phyloP scores from a whole-genome alignment of 2,329 filamentous ascomycete species.

The Diaporthe sp. region DNA sequence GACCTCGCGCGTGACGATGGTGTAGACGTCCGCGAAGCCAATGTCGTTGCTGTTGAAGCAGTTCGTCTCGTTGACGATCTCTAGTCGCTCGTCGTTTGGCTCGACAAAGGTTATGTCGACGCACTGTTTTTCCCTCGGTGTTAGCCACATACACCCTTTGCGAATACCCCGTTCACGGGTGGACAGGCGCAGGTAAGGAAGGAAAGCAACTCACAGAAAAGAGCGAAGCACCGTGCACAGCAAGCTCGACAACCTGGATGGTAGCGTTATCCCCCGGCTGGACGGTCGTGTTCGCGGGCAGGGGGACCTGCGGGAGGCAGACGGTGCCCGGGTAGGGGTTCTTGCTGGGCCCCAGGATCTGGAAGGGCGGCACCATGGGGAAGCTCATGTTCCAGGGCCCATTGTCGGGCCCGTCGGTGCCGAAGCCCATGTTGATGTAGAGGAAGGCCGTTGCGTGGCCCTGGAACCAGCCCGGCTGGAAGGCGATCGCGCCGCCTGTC shows the following conservation, averaged over 20 bases:
- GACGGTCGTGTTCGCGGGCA: slow-evolving; percentile 78
- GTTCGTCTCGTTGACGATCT: slow-evolving; percentile 80
- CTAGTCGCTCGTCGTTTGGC: slow-evolving; percentile 73
- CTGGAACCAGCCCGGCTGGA: slow-evolving; percentile 96
- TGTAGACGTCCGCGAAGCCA: slow-evolving; percentile 81
- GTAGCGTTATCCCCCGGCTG: slow-evolving; percentile 89
- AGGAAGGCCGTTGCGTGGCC: slow-evolving; percentile 85
- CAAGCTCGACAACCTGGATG: slow-evolving; percentile 87
- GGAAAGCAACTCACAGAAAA: slow-evolving; percentile 73
- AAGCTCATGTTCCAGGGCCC: slow-evolving; percentile 89
- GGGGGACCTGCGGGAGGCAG: slow-evolving; percentile 88
- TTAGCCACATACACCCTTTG: neutral
- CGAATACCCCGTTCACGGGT: too few species aligned
- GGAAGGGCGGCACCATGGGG: slow-evolving; percentile 82
- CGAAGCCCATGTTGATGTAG: slow-evolving; percentile 92
- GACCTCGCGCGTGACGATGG: slow-evolving; percentile 63
- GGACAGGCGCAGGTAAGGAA: neutral
- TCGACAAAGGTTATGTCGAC: slow-evolving; percentile 94
- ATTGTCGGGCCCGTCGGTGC: slow-evolving; percentile 69
- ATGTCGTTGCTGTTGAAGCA: slow-evolving; percentile 90
- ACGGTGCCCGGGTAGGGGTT: slow-evolving; percentile 88
- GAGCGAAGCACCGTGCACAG: slow-evolving; percentile 83
- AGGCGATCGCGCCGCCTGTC: slow-evolving; percentile 83
- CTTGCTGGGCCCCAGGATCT: slow-evolving; percentile 84
- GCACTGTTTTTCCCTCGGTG: slow-evolving; percentile 67